Evolutionary conservation across 306 rosid genomes (phyloP).

Genomic region (Ceratonia siliqua): DNA sequence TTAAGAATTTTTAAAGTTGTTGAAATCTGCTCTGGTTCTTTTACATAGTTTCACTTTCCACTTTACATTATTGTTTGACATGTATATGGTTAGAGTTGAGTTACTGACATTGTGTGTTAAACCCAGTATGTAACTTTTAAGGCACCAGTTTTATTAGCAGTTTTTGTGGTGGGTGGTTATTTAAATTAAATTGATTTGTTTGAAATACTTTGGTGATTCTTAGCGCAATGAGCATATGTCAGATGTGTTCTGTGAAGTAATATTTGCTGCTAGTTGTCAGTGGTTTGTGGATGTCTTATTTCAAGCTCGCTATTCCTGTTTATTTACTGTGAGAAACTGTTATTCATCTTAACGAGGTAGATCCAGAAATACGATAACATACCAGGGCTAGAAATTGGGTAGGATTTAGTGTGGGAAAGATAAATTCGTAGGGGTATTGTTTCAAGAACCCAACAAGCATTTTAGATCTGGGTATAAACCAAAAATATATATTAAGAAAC

Average conservation of each 20-base stretch:
- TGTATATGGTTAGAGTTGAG: neutral
- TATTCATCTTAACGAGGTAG: neutral
- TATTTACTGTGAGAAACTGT: no score
- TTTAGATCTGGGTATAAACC: neutral
- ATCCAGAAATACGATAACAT: neutral
- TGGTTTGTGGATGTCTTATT: neutral
- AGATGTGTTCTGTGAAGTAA: neutral
- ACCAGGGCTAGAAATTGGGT: neutral
- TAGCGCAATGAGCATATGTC: neutral
- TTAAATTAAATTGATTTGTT: neutral
- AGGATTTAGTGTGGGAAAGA: no score
- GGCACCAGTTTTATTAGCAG: neutral
- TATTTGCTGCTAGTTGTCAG: neutral
- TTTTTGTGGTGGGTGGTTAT: slow-evolving; percentile 8
- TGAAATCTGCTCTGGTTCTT: neutral
- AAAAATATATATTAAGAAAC: neutral
- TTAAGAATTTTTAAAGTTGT: neutral
- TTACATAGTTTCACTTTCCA: neutral
- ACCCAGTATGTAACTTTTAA: neutral
- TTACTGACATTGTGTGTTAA: neutral
- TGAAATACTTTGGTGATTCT: neutral
- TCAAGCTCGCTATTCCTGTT: no score
- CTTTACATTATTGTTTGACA: neutral
- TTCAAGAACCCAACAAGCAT: neutral
- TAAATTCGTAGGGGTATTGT: no score